These are phyloP conservation scores for Saprolegnia parasitica DNA, from an alignment of 352 stramenopile genomes.

Conservation along the genomic window DNA sequence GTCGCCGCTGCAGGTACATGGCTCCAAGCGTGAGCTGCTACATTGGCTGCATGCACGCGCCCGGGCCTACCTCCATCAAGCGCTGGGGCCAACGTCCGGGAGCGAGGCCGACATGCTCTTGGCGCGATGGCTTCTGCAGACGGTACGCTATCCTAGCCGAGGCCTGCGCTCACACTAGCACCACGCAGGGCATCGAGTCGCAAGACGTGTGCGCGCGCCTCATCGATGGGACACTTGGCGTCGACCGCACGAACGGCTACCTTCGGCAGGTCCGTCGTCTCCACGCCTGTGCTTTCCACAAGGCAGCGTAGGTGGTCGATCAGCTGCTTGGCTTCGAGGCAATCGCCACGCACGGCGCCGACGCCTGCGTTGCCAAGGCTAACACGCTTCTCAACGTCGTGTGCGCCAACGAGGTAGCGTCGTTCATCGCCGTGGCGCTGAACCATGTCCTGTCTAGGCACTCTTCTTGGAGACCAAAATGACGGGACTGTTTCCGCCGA, in stretches of 20 bases:
- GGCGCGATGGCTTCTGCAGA: constrained; percentile 8
- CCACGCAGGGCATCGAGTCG: neutral
- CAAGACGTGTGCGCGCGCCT: constrained; percentile 1
- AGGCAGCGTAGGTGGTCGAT: neutral
- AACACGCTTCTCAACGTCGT: neutral
- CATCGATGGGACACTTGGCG: neutral
- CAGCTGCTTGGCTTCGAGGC: neutral
- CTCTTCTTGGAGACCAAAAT: neutral
- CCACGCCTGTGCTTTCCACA: neutral
- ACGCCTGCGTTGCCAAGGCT: neutral
- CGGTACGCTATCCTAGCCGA: neutral
- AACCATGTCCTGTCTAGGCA: neutral
- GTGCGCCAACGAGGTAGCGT: neutral
- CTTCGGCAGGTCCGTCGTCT: neutral
- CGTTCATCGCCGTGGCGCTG: neutral
- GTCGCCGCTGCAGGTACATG: constrained; percentile 1
- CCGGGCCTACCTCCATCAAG: neutral
- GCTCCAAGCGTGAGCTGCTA: neutral
- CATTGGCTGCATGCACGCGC: neutral
- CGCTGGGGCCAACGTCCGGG: neutral
- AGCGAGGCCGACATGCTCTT: neutral
- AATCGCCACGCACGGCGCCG: neutral
- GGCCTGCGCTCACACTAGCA: neutral
- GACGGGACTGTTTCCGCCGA: neutral
- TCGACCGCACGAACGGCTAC: neutral